A percentile compares a stretch with the other conserved stretches of the same genome.
Evolutionary conservation across 2,329 filamentous ascomycete species (phyloP).

Genomic region (Arthroderma sp.): DNA sequence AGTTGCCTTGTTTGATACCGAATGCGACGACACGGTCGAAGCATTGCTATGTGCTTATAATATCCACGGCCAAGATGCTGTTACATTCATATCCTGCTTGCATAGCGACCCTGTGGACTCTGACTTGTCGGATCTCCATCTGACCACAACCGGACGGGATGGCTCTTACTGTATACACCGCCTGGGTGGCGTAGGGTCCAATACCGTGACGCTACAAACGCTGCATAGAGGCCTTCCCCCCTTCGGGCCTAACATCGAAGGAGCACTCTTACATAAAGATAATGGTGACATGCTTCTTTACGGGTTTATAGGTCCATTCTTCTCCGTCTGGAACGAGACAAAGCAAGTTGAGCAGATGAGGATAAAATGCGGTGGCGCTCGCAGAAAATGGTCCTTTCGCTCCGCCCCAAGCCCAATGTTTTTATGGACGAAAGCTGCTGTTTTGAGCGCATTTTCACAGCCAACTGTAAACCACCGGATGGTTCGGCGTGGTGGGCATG

Average conservation of each 20-base stretch:
- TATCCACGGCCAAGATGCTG: slow-evolving; percentile 45
- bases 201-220: slow-evolving; percentile 32
- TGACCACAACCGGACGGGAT: slow-evolving; percentile 60
- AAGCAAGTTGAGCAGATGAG: slow-evolving; percentile 54
- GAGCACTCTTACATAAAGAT: slow-evolving; percentile 45
- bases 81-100: slow-evolving; percentile 47
- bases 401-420: slow-evolving; percentile 37
- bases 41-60: slow-evolving; percentile 11
- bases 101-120: slow-evolving; percentile 8
- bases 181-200: slow-evolving; percentile 11
- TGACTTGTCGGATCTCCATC: slow-evolving; percentile 25
- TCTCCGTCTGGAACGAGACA: slow-evolving; percentile 70
- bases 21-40: not conserved
- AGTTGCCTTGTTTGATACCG: slow-evolving; percentile 35
- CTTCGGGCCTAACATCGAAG: slow-evolving; percentile 64
- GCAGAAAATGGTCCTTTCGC: slow-evolving; percentile 58
- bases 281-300: slow-evolving; percentile 53
- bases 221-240: slow-evolving; percentile 57
- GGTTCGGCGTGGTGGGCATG: slow-evolving; percentile 62
- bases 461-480: slow-evolving; percentile 29
- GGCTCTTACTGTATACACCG: slow-evolving; percentile 58
- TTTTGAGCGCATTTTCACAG: slow-evolving; percentile 35
- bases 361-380: slow-evolving; percentile 72
- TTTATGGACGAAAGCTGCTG: slow-evolving; percentile 60
- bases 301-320: slow-evolving; percentile 68